These are phyloP conservation scores for Lavandula angustifolia DNA, from an alignment of 257 asterid genomes.

Conservation along the genomic window DNA sequence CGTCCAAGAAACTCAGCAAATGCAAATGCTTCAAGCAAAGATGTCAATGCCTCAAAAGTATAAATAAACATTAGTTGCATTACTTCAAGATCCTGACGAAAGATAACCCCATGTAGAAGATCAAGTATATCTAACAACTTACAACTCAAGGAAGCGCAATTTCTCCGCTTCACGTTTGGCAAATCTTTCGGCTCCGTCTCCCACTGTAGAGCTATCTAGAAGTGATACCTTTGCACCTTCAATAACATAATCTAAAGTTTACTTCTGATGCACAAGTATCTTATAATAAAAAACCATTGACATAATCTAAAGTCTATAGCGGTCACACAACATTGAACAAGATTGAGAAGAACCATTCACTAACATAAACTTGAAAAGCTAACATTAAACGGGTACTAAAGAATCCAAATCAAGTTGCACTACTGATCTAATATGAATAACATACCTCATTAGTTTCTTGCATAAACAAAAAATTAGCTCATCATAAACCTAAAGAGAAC, in stretches of 20 bases:
- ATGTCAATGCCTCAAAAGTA: not conserved
- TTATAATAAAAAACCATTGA: not conserved
- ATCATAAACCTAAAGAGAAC: not conserved
- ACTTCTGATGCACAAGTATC: slow-evolving; percentile 5
- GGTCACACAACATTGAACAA: slow-evolving; percentile 11
- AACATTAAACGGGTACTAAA: not conserved
- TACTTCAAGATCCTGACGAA: slow-evolving; percentile 1
- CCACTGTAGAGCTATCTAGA: slow-evolving; percentile 39
- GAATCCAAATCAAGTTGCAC: slow-evolving; percentile 9
- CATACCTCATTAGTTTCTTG: slow-evolving; percentile 3
- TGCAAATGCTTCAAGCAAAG: not conserved
- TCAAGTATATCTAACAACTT: slow-evolving; percentile 38
- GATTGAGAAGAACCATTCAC: slow-evolving; percentile 13
- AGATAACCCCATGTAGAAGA: slow-evolving; percentile 1
- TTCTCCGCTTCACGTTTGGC: slow-evolving; percentile 64
- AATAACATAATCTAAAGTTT: slow-evolving; percentile 9
- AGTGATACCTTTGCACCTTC: slow-evolving; percentile 58
- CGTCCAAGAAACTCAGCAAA: not conserved
- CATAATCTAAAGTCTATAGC: slow-evolving; percentile 5
- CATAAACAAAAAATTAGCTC: slow-evolving; percentile 22
- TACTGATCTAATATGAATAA: not conserved
- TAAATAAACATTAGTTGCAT: slow-evolving; percentile 11
- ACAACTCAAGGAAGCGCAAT: slow-evolving; percentile 73
- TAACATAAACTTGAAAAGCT: slow-evolving; percentile 17
- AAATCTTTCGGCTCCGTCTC: slow-evolving; percentile 69